Evolutionary conservation across 1,284 basidiomycete species (phyloP).

Genomic region (Vanrija sp.): DNA sequence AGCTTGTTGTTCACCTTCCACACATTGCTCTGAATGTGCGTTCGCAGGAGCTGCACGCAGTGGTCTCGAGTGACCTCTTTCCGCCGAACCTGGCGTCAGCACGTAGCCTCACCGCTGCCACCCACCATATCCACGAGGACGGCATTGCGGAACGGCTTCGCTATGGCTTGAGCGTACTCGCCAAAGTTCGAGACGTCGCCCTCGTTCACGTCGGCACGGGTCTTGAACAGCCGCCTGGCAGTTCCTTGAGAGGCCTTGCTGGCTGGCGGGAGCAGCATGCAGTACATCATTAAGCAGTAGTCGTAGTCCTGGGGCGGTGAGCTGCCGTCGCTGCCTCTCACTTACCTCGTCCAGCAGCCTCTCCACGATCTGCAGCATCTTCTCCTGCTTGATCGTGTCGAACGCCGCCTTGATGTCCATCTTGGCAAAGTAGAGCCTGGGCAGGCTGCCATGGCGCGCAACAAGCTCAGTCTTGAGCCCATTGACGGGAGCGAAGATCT

Average conservation of each 20-base stretch:
- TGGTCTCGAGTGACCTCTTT: constrained; percentile 51
- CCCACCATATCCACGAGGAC: constrained; percentile 79
- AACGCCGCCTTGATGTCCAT: constrained; percentile 94
- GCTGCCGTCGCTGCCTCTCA: neutral
- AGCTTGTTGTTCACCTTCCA: constrained; percentile 62
- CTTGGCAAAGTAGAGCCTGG: constrained; percentile 89
- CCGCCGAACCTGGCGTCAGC: constrained; percentile 23
- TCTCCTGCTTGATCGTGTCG: constrained; percentile 90
- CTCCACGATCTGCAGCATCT: constrained; percentile 71
- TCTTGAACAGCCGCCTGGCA: constrained; percentile 36
- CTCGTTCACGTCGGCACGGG: constrained; percentile 24
- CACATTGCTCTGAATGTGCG: constrained; percentile 87
- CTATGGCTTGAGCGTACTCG: constrained; percentile 54
- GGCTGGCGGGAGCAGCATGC: constrained; percentile 37
- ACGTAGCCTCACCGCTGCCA: neutral
- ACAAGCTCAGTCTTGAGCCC: constrained; percentile 61
- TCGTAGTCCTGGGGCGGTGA: constrained; percentile 25
- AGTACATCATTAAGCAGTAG: constrained; percentile 38
- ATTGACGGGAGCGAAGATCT: constrained; percentile 71
- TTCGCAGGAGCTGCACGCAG: constrained; percentile 69
- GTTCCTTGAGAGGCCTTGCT: constrained; percentile 31
- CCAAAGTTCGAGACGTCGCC: constrained; percentile 11
- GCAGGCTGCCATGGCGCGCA: constrained; percentile 57
- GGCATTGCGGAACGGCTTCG: constrained; percentile 65
- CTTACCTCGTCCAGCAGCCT: constrained; percentile 68